Evolutionary conservation across 441 rosid species (phyloP).

Genomic region (Populus hybrid): DNA sequence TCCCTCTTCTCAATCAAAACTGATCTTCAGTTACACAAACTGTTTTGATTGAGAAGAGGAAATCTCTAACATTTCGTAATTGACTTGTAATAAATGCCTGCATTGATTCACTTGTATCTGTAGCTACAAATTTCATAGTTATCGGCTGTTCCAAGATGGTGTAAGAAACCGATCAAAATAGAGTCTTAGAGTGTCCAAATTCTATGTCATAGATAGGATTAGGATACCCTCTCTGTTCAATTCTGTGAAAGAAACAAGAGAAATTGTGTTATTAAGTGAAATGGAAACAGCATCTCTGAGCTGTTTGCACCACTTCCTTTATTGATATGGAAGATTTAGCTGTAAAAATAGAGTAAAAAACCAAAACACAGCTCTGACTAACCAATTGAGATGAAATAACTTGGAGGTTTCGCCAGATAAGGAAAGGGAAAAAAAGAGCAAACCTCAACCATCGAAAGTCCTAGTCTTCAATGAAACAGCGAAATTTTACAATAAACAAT

Average conservation of each 20-base stretch:
- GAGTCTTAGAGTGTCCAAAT: neutral
- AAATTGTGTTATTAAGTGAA: neutral
- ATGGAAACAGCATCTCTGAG: neutral
- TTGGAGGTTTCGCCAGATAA: neutral
- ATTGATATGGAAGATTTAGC: neutral
- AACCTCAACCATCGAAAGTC: neutral
- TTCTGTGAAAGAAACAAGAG: neutral
- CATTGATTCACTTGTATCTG: neutral
- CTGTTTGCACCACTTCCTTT: neutral
- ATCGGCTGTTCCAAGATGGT: neutral
- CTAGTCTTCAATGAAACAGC: neutral
- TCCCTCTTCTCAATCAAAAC: too few species aligned
- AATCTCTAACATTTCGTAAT: neutral
- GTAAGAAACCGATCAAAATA: neutral
- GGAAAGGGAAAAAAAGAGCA: neutral
- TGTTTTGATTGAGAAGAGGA: too few species aligned
- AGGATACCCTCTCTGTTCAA: neutral
- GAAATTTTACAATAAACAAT: too few species aligned
- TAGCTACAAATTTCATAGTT: neutral
- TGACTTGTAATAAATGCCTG: neutral
- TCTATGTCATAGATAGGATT: neutral
- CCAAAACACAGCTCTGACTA: too few species aligned
- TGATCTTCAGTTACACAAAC: too few species aligned
- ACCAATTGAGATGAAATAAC: neutral
- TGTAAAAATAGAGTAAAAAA: neutral